Evolutionary conservation across 768 basidiomycete genomes (phyloP), one percentile per base, ranked within the genome.

Genomic region (Hygrocybe coccinea): DNA sequence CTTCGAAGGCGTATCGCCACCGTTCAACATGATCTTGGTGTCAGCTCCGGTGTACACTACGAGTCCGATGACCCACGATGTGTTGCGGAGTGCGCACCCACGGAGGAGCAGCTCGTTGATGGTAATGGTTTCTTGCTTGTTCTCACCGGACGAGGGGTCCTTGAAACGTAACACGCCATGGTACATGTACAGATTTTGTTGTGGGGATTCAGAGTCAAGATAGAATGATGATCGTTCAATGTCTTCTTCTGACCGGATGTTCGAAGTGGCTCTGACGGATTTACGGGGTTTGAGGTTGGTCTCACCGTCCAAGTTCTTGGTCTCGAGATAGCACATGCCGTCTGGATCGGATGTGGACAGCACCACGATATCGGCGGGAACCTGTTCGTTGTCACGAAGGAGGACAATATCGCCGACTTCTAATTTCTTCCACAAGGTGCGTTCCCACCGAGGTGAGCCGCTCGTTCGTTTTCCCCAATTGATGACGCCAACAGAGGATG

Each of bases 361-460:
- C 1, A 99, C 91, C 58, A 95, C 79, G 60, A 98, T 87, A 65
- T 99, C 95, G 7, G 95, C 95, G 0, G 95, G 95, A 11, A 98
- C 88, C 71, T 97, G 95, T 49, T 97, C 95, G 69, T 97, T 89
- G 60, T 97, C 93, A 56, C 87, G 76, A 34, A 98, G 76, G 7
- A 97, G 74, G 29, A 98, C 91, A 19, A 97, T 72, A 66, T 98
- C 95, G n/a, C 95, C 95, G 10, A 97, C 94, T 66, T 97, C 94
- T 43, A 98, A 78, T 76, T 98, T 97, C 78, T 98, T 97, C 95
- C 95, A 98, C 1, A 98, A 74, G 12, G 95, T 98, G 54, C 95
- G 77, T 66, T 97, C 94, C 95, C 95, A 98, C 24, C 79, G 77
- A 2, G 91, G 86, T 3, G 85, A 81, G 0, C 92, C 92, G 2